Base-by-base conservation (phyloP, 148 eudicot species). In the Tetragonia tetragonoides region DNA sequence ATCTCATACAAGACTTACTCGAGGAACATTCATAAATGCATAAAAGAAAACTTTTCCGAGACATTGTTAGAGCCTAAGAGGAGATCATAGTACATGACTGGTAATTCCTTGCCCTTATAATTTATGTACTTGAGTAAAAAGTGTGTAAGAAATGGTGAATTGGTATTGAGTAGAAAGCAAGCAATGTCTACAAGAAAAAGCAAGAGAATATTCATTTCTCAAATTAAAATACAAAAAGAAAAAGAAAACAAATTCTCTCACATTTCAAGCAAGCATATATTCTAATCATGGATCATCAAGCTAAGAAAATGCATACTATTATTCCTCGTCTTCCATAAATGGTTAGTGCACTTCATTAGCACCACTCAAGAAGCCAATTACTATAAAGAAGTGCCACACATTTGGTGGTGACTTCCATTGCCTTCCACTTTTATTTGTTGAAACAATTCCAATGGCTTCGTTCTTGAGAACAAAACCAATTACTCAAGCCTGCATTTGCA, bases 251-350 rank as follows among this genome's bases (percentile, higher is more conserved):
- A 15, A 11, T 34, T 24, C 18, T 63, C 49, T 54, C 54, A 38
- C 56, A 17, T 67, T 11, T 73, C 51, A 82, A 82, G 81, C 76
- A 82, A 82, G 70, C 84, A 82, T 75, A 82, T 82, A 78, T 82
- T 78, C 84, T 75, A 82, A 74, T 61, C 47, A 44, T 8, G 47
- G 47, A 44, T 44, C 72, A 82, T 20, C 59, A 66, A 56, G 14
- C 37, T 16, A 24, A 73, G 67, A 65, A 64, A 65, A 72, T 73
- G 72, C 72, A 65, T 23, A 41, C 71, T 20, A 53, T 17, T 56
- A 17, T 39, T 60, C 6, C 6, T 10, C 20, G 0, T 18, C 21
- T 10, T 40, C 14, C 3, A 3, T 3, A 16, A 9, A 16, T 57
- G 5, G 5, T 20, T 9, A 53, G 10, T 53, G 15, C 57, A 53